phyloP scores from a whole-genome alignment of 768 basidiomycete species.

The Hypsizygus marmoreus region DNA sequence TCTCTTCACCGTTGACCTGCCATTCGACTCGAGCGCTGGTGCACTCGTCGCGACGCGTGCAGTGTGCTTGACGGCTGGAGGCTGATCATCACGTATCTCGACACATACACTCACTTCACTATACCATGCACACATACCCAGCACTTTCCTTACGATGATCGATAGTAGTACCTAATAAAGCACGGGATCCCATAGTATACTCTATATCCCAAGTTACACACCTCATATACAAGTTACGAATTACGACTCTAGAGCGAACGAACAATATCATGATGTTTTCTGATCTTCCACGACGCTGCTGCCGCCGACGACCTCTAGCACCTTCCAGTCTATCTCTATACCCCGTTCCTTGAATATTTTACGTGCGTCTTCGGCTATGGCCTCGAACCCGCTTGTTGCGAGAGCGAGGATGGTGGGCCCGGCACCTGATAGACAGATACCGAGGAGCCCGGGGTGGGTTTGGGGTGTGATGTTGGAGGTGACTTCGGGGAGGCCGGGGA shows the following conservation, averaged over 20 bases:
- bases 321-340: slow-evolving; percentile 88
- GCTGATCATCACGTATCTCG: slow-evolving; percentile 39
- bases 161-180: neutral
- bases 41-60: slow-evolving; percentile 83
- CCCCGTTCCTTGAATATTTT: slow-evolving; percentile 69
- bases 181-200: neutral
- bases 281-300: slow-evolving; percentile 33
- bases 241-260: slow-evolving; percentile 11
- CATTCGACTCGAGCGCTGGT: slow-evolving; percentile 67
- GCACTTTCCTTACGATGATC: slow-evolving; percentile 1
- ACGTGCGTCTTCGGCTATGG: slow-evolving; percentile 81
- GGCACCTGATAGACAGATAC: slow-evolving; percentile 96
- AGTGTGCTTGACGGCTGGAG: slow-evolving; percentile 86
- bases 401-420: slow-evolving; percentile 97
- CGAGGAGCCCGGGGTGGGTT: slow-evolving; percentile 92
- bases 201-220: neutral
- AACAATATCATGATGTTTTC: slow-evolving; percentile 19
- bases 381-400: slow-evolving; percentile 81
- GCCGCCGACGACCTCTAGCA: slow-evolving; percentile 65
- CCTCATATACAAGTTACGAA: neutral
- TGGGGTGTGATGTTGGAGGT: slow-evolving; percentile 85
- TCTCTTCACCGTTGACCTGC: slow-evolving; percentile 85
- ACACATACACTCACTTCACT: too few relatives aligned
- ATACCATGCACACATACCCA: slow-evolving; percentile 17
- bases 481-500: slow-evolving; percentile 93